Base-by-base conservation (phyloP, 305 asterid species). In the Coffea humblotiana region DNA sequence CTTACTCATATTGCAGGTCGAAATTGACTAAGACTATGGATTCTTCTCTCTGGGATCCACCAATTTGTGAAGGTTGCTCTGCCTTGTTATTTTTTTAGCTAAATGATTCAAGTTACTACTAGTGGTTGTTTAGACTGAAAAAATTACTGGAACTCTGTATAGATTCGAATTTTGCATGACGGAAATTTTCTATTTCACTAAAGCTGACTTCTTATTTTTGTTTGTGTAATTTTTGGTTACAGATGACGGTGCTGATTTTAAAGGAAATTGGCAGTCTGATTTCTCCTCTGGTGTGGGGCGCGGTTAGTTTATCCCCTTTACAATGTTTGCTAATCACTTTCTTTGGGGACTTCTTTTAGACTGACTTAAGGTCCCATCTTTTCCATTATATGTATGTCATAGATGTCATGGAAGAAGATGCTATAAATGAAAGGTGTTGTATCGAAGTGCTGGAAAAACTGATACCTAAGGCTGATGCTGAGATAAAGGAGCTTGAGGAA, bases 401-500 rank as follows among this genome's bases (percentile, higher is more conserved):
- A 90, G 95, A 93, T 84, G 71, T 80, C 77, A 80, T 89, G 48
- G 97, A 89, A 84, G 91, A 89, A 85, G 90, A 90, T 75, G 91
- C 86, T 35, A 80, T 89, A 86, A 91, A 93, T 81, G 88, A 87
- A 81, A 85, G 80, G 78, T 89, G 81, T 61, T 89, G 93, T 76
- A 23, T 84, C 52, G 88, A 89, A 88, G 97, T 88, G 83, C 90
- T 90, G 51, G 79, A 83, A 86, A 89, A 63, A 78, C 78, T 84
- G 88, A 82, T 77, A 35, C 81, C 81, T 82, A 90, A 88, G 79
- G 92, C 90, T 69, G 91, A 93, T 82, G 75, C 84, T 40, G 97
- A 89, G 65, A 86, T 90, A 71, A 23, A 63, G 23, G 83, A 87
- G 83, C 87, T 90, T 83, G 91, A 90, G 81, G 91, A 87, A 76